Conservation (phyloP, 1,139 yeast species). For the Hansenula lynferdii region DNA sequence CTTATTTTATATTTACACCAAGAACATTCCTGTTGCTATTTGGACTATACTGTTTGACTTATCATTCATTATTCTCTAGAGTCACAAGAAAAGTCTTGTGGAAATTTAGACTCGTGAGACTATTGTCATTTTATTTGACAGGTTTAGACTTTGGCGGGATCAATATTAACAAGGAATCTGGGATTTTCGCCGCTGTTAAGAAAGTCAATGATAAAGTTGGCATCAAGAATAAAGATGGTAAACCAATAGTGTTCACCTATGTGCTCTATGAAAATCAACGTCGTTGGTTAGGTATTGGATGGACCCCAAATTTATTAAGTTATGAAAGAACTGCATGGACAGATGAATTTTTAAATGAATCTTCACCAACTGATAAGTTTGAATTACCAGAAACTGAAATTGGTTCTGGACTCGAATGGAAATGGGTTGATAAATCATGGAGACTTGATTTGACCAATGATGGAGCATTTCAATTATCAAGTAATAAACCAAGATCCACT, state of each 20-base stretch:
- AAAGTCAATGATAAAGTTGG: constrained; percentile 29
- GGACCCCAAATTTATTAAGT: constrained; percentile 88
- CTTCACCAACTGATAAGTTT: constrained; percentile 71
- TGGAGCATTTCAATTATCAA: constrained; percentile 71
- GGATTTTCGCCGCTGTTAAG: constrained; percentile 58
- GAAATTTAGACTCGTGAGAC: constrained; percentile 71
- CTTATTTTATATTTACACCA: constrained; percentile 67
- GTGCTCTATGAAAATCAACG: constrained; percentile 95
- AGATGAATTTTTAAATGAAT: constrained; percentile 87
- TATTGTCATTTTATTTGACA: constrained; percentile 73
- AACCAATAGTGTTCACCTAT: constrained; percentile 83
- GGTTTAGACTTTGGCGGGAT: constrained; percentile 77
- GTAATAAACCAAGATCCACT: constrained; percentile 62
- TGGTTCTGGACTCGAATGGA: constrained; percentile 73
- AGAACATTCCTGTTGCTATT: constrained; percentile 55
- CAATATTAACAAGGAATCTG: constrained; percentile 36
- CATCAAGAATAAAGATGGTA: constrained; percentile 34
- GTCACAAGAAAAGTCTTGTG: constrained; percentile 79
- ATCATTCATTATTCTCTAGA: constrained; percentile 81
- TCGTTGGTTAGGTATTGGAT: constrained; percentile 96
- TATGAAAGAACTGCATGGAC: constrained; percentile 98
- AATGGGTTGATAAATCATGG: constrained; percentile 95
- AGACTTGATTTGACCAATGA: constrained; percentile 83
- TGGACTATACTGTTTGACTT: constrained; percentile 67
- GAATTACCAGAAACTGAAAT: constrained; percentile 72